Percentiles rank a stretch among this genome's conserved stretches.
Evolutionary conservation across 2,329 filamentous ascomycete species (phyloP).

Genomic region (Nemania sp.): DNA sequence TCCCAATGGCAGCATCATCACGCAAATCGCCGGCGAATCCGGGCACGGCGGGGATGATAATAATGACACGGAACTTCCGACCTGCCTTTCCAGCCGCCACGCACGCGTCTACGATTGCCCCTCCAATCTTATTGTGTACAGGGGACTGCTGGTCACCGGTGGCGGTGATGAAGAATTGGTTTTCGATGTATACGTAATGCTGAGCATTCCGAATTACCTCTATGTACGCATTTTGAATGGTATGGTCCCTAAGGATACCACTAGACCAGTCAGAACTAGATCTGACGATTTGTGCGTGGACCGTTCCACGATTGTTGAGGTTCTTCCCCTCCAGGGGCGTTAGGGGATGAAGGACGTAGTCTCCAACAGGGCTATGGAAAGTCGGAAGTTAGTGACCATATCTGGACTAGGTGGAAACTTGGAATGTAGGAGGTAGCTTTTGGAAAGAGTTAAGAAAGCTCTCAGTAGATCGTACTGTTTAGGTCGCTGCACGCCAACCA

Average conservation of each 20-base stretch:
- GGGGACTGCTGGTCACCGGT: constrained; percentile 89
- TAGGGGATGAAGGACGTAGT: constrained; percentile 85
- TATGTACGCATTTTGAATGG: constrained; percentile 87
- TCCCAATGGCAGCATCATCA: constrained; percentile 84
- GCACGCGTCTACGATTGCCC: constrained; percentile 90
- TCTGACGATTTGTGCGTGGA: constrained; percentile 87
- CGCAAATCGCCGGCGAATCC: constrained; percentile 94
- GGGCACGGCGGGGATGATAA: constrained; percentile 90
- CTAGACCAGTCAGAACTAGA: constrained; percentile 95
- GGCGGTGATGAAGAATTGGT: constrained; percentile 98
- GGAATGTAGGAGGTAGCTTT: not conserved
- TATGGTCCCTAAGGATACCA: constrained; percentile 85
- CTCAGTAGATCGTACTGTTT: constrained; percentile 70
- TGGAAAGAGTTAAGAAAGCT: not conserved
- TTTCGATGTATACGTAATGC: constrained; percentile 97
- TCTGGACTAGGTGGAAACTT: not conserved
- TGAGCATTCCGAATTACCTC: constrained; percentile 88
- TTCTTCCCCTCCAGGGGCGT: constrained; percentile 75
- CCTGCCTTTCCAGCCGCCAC: constrained; percentile 83
- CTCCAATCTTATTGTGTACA: constrained; percentile 88
- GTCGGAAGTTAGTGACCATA: constrained; percentile 12
- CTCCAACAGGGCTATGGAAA: constrained; percentile 75
- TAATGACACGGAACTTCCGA: constrained; percentile 90
- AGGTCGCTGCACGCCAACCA: constrained; percentile 88
- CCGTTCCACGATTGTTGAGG: constrained; percentile 74